Evolutionary conservation across 495 filamentous ascomycete genomes (phyloP).

Genomic region (Tetracladium marchalianum): DNA sequence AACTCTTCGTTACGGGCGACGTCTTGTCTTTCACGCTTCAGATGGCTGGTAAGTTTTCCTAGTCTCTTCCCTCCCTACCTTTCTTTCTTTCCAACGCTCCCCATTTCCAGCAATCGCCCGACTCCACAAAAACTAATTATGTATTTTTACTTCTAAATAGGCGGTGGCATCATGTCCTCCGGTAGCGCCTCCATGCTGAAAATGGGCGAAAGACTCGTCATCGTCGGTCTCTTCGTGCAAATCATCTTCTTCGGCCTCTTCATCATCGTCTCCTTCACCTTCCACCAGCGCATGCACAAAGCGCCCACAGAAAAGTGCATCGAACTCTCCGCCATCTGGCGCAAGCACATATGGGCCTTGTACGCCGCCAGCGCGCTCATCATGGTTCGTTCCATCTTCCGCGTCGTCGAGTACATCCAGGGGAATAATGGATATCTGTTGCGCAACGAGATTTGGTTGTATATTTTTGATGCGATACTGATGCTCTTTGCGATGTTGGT

Average conservation of each 20-base stretch:
- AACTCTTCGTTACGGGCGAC: conserved; percentile 34
- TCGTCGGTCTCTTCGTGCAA: conserved; percentile 33
- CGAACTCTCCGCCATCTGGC: conserved; percentile 26
- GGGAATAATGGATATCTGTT: conserved; percentile 32
- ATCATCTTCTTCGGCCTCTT: conserved; percentile 42
- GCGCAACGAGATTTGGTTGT: conserved; percentile 8
- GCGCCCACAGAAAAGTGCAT: conserved; percentile 8
- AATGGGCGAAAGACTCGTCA: conserved; percentile 30
- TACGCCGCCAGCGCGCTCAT: conserved; percentile 45
- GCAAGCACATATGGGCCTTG: conserved; percentile 38
- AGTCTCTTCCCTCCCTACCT: neutral
- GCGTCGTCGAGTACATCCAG: conserved; percentile 47
- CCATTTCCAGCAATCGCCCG: no score
- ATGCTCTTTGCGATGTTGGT: conserved; percentile 40
- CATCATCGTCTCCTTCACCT: conserved; percentile 25
- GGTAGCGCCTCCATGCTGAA: conserved; percentile 3
- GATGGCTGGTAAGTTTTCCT: conserved; percentile 10
- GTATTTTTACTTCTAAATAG: neutral
- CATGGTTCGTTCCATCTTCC: conserved; percentile 45
- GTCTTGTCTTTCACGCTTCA: conserved; percentile 31
- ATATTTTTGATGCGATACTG: conserved; percentile 34
- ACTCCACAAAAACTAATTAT: neutral
- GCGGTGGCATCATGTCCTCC: conserved; percentile 15
- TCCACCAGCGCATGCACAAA: conserved; percentile 1
- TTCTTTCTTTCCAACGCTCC: no score